A percentile compares a stretch with the other conserved stretches of the same genome.
Evolutionary conservation across 1,284 basidiomycete species (phyloP).

Genomic region (Stereum hirsutum): DNA sequence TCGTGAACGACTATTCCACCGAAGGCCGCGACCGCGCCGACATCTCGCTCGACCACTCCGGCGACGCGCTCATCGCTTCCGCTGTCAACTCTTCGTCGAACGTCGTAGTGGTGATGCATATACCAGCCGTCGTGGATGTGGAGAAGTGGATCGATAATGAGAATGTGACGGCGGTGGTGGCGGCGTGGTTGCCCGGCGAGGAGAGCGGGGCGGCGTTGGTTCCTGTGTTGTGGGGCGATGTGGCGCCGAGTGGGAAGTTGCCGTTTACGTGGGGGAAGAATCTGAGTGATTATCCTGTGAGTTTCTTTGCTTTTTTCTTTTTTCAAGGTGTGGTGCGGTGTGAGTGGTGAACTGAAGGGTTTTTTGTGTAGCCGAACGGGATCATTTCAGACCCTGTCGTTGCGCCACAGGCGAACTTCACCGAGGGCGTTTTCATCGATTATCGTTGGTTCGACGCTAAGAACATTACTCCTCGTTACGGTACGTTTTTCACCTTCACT

Average conservation of each 20-base stretch:
- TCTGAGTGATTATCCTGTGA: conserved; percentile 55
- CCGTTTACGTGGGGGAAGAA: conserved; percentile 78
- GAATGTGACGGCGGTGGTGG: conserved; percentile 64
- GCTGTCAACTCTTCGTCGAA: conserved; percentile 63
- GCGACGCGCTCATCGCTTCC: conserved; percentile 52
- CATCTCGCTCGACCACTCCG: conserved; percentile 35
- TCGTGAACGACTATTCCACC: conserved; percentile 67
- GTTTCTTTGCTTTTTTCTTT: too few relatives aligned
- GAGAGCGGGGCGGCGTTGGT: conserved; percentile 72
- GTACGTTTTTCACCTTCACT: too few relatives aligned
- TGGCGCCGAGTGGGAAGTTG: conserved; percentile 69
- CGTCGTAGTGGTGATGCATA: conserved; percentile 77
- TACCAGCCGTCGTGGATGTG: conserved; percentile 65
- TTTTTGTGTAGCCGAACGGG: too few relatives aligned
- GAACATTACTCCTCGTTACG: conserved; percentile 52
- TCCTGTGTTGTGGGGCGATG: conserved; percentile 62
- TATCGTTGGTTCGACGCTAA: conserved; percentile 11
- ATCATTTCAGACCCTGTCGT: too few relatives aligned
- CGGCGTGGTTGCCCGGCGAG: conserved; percentile 66
- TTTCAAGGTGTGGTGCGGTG: too few relatives aligned
- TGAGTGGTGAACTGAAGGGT: too few relatives aligned
- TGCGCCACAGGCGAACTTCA: too few relatives aligned
- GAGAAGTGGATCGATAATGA: conserved; percentile 75
- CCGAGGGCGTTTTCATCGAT: too few relatives aligned
- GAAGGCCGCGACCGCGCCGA: conserved; percentile 62